Evolutionary conservation across 1,284 basidiomycete genomes (phyloP), one percentile per base, ranked within the genome.

Genomic region (Naganishia sp.): DNA sequence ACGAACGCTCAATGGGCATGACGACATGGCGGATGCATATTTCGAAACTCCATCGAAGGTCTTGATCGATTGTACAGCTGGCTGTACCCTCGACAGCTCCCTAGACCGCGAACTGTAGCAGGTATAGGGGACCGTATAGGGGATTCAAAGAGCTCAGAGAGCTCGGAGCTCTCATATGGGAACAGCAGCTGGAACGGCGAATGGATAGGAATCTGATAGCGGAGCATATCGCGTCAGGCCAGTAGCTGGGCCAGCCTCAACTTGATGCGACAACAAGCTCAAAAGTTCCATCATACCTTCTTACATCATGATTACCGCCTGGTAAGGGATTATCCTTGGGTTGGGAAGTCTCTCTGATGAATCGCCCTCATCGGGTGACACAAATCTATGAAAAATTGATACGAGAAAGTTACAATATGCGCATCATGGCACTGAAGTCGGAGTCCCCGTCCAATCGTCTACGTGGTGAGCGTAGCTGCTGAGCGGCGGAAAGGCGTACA

Each of bases 11-110:
- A 6, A 2, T 39, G 10, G 35, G 45, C 23, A 58, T 58, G 56
- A 58, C 56, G 56, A 58, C 56, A 58, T 35, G 54, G 25, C 53
- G 53, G 53, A 54, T 39, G 35, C 35, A 41, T 18, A 35, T n/a
- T 54, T 53, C 18, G 49, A 11, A 51, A 6, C 9, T 4, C 23
- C n/a, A 25, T 23, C 49, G 6, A 21, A 5, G 7, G 6, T 51
- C 10, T 51, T 28, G n/a, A 13, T 43, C 7, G 13, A 43, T 43
- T n/a, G n/a, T n/a, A n/a, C n/a, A n/a, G n/a, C n/a, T n/a, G n/a
- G n/a, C n/a, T n/a, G n/a, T n/a, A n/a, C n/a, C n/a, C n/a, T n/a
- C n/a, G n/a, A n/a, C n/a, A n/a, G n/a, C n/a, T n/a, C n/a, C n/a
- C n/a, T n/a, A n/a, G n/a, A n/a, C n/a, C n/a, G n/a, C n/a, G n/a